phyloP scores from a whole-genome alignment of 768 basidiomycete species.

The Russula vinacea region DNA sequence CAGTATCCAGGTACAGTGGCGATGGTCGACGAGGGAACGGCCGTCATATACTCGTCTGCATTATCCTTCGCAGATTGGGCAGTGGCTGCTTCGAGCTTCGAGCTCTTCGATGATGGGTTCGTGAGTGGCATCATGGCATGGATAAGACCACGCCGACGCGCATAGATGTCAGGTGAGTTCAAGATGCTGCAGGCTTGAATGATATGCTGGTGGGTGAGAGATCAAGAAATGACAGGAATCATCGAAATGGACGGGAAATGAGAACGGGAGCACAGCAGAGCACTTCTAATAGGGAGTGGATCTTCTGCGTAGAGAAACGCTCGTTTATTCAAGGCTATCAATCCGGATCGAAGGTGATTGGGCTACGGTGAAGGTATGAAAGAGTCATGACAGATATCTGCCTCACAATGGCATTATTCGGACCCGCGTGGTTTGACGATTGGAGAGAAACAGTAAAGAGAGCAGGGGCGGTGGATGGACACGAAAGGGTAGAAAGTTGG shows the following conservation, averaged over 20 bases:
- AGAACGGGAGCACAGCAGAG: too few species aligned
- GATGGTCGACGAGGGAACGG: slow-evolving; percentile 32
- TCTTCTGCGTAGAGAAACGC: too few species aligned
- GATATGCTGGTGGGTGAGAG: too few species aligned
- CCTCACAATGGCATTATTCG: slow-evolving; percentile 1
- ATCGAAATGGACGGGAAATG: too few species aligned
- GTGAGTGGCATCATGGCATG: slow-evolving; percentile 68
- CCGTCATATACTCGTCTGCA: slow-evolving; percentile 58
- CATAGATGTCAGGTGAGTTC: slow-evolving; percentile 72
- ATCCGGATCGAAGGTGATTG: too few species aligned
- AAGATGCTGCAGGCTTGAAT: slow-evolving; percentile 52
- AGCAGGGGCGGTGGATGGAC: background rate
- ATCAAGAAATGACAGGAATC: too few species aligned
- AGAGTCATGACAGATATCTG: background rate
- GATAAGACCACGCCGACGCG: slow-evolving; percentile 82
- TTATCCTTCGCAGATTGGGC: slow-evolving; percentile 71
- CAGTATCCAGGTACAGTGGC: slow-evolving; percentile 90
- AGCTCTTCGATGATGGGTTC: slow-evolving; percentile 79
- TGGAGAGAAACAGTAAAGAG: background rate
- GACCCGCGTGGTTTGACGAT: slow-evolving; percentile 9
- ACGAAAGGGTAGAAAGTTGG: too few species aligned
- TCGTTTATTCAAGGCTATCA: too few species aligned
- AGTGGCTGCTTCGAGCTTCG: slow-evolving; percentile 71
- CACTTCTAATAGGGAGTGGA: too few species aligned
- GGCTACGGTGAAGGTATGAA: too few species aligned